These are phyloP conservation scores for Podospora didyma DNA, from an alignment of 495 filamentous ascomycete species.

Conservation along the genomic window DNA sequence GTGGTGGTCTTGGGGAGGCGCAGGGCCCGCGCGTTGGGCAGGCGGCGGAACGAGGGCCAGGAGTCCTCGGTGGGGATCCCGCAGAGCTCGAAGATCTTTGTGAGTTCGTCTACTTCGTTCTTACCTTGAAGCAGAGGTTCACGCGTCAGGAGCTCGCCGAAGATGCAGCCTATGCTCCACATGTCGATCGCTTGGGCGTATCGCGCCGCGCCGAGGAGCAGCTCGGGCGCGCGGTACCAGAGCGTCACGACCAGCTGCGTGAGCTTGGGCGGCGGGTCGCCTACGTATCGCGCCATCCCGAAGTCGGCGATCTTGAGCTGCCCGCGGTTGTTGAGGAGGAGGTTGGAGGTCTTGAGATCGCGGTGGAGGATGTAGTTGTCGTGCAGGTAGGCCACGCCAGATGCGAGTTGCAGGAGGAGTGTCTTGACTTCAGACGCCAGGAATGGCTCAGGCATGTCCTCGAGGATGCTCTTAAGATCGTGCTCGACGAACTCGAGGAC, in stretches of 20 bases:
- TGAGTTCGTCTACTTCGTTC: slow-evolving; percentile 84
- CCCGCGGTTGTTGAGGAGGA: slow-evolving; percentile 92
- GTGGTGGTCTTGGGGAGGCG: slow-evolving; percentile 59
- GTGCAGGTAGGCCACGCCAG: slow-evolving; percentile 84
- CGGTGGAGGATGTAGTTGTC: slow-evolving; percentile 91
- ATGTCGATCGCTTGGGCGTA: slow-evolving; percentile 83
- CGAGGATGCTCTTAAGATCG: slow-evolving; percentile 90
- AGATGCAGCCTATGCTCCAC: slow-evolving; percentile 96
- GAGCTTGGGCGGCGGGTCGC: slow-evolving; percentile 71
- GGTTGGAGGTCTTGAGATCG: slow-evolving; percentile 94
- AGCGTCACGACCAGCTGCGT: slow-evolving; percentile 95
- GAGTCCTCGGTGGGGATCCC: slow-evolving; percentile 81
- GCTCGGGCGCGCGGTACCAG: slow-evolving; percentile 92
- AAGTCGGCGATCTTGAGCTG: slow-evolving; percentile 97
- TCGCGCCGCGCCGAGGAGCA: slow-evolving; percentile 74
- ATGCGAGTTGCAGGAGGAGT: slow-evolving; percentile 74
- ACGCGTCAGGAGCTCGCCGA: slow-evolving; percentile 83
- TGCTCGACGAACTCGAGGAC: slow-evolving; percentile 99
- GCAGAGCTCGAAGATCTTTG: slow-evolving; percentile 79
- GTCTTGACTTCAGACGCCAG: slow-evolving; percentile 91
- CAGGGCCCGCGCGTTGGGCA: slow-evolving; percentile 84
- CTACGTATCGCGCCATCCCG: slow-evolving; percentile 90
- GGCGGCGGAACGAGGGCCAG: slow-evolving; percentile 83
- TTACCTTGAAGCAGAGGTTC: slow-evolving; percentile 85
- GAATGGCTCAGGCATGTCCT: slow-evolving; percentile 93